These are phyloP conservation scores for Aspergillus sp. DNA, from an alignment of 2,329 filamentous ascomycete species.

Conservation along the genomic window DNA sequence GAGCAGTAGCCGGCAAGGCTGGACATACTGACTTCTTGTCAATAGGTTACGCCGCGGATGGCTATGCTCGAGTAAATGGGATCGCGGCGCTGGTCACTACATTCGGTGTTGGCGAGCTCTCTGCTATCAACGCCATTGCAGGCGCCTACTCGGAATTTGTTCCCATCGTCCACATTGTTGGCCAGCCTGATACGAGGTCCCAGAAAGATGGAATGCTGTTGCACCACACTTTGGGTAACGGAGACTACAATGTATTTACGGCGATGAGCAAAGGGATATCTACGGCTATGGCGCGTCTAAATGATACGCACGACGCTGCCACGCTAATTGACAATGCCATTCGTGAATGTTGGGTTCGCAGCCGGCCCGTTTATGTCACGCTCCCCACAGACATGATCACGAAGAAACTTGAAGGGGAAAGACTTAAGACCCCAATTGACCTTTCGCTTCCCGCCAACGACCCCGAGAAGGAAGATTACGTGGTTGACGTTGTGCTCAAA, in stretches of 20 bases:
- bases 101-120: slow-evolving; percentile 68
- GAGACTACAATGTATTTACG: slow-evolving; percentile 79
- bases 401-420: slow-evolving; percentile 71
- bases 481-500: slow-evolving; percentile 75
- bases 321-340: slow-evolving; percentile 76
- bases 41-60: slow-evolving; percentile 72
- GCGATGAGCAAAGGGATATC: slow-evolving; percentile 75
- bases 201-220: slow-evolving; percentile 49
- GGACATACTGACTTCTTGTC: background rate
- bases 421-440: slow-evolving; percentile 70
- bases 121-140: slow-evolving; percentile 71
- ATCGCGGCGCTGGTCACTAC: slow-evolving; percentile 71
- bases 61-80: slow-evolving; percentile 71
- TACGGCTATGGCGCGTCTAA: slow-evolving; percentile 68
- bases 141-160: slow-evolving; percentile 74
- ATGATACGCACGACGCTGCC: slow-evolving; percentile 68
- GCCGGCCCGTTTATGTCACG: slow-evolving; percentile 79
- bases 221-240: slow-evolving; percentile 72
- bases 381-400: slow-evolving; percentile 78
- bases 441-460: slow-evolving; percentile 66
- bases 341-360: slow-evolving; percentile 70
- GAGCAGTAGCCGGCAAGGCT: background rate
- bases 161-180: slow-evolving; percentile 64
- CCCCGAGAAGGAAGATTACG: slow-evolving; percentile 71
- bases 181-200: slow-evolving; percentile 49